phyloP scores from a whole-genome alignment of 2,329 filamentous ascomycete genomes.

The Fusarium cyanostomum region DNA sequence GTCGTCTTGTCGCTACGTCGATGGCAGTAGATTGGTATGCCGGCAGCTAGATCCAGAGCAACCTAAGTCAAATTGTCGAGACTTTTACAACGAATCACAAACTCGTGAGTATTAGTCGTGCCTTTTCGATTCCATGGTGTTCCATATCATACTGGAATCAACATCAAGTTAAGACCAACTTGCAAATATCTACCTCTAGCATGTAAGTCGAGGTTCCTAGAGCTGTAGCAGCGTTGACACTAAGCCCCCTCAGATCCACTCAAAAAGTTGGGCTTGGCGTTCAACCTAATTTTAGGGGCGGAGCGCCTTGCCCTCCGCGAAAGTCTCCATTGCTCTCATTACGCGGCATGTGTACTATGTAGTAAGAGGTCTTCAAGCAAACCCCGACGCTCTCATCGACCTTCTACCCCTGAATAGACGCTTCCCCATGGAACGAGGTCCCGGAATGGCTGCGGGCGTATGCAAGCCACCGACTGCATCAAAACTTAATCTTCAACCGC shows the following conservation, averaged over 20 bases:
- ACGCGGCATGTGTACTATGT: constrained; percentile 18
- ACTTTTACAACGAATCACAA: too few species aligned
- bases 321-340: constrained; percentile 12
- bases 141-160: too few species aligned
- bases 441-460: not conserved
- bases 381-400: not conserved
- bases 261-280: constrained; percentile 1
- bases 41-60: too few species aligned
- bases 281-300: constrained; percentile 8
- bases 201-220: not conserved
- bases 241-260: constrained; percentile 3
- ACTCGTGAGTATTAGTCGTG: too few species aligned
- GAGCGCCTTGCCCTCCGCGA: not conserved
- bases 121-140: too few species aligned
- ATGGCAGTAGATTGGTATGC: too few species aligned
- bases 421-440: not conserved
- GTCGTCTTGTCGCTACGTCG: too few species aligned
- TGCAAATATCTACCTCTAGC: not conserved
- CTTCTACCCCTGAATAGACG: constrained; percentile 8
- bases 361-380: not conserved
- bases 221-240: not conserved
- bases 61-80: too few species aligned
- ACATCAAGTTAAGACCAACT: not conserved
- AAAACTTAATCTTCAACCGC: not conserved
- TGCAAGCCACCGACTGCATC: not conserved